Base-by-base conservation (phyloP, 2,329 filamentous ascomycete species). In the Xylariaceae sp. region DNA sequence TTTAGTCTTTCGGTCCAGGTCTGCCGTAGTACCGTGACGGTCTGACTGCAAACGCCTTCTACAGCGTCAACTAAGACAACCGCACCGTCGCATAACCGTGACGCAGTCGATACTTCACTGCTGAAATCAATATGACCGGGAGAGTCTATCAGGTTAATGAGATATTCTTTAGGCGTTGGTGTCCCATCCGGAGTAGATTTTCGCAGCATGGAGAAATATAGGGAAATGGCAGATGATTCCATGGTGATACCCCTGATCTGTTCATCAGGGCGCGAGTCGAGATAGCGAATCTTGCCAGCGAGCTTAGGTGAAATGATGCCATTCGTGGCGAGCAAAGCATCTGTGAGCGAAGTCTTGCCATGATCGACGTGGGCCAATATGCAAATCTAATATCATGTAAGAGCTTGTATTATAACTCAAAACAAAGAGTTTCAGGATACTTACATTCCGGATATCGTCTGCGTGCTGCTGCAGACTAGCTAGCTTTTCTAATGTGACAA, bases 81-180 rank as follows among this genome's bases (percentile, higher is more conserved):
- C 6, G 94, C 94, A 30, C 94, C 94, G 71, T 99, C 94, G 64
- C 94, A 97, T 15, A 99, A 78, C 49, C 94, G 83, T 8, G 93
- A 97, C 2, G 94, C 94, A 1, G 93, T 97, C 0, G 92, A 97
- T 0, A 99, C 94, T 70, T 99, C 94, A 61, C 92, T 96, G 76
- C 92, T 97, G 72, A 99, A 99, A 73, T 99, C 94, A 60, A 99
- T 97, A 71, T 99, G 94, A 2, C 94, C 94, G 0, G 94, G 94
- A 1, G 94, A 97, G 74, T 99, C 94, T 69, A 99, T 99, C 53
- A 99, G 76, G 72, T 99, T 99, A 75, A 99, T 91, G 58, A 99
- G 80, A 69, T 96, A 97, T 72, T 99, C 93, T 68, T 91, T 91
- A 16, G 88, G 81, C 65, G 87, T 82, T 0, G 91, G 87, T 11